Base-by-base conservation (phyloP, 2,329 filamentous ascomycete genomes). In the Gaeumannomyces sp. region DNA sequence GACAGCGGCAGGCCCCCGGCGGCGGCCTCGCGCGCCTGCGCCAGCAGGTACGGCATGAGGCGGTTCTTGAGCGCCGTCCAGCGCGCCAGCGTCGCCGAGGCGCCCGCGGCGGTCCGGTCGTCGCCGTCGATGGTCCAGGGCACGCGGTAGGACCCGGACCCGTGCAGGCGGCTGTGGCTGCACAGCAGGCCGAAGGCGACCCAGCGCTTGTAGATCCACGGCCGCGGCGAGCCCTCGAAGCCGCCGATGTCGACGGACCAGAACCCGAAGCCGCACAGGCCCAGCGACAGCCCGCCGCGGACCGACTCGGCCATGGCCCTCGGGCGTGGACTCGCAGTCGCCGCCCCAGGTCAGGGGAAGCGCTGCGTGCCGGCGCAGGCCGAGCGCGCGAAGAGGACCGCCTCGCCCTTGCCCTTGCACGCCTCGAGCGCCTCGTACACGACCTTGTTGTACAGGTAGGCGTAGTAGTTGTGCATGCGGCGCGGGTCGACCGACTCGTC, bases 391-490 rank as follows among this genome's bases (percentile, higher is more conserved):
- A 91, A 92, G 16, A 83, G 76, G 1, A 91, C 81, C 57, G 89
- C 84, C 67, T 87, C 82, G 70, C 73, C 80, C 70, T 69, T 76
- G 68, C 76, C 82, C 69, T 77, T 79, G n/a, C 81, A 77, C 65
- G 78, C 77, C 71, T 86, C 82, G 16, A 91, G 79, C 1, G 87
- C 82, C 70, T 89, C 84, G 72, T 89, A 91, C 10, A 91, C 88
- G 65, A 85, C 74, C 69, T 86, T 84, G 80, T 91, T 92, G 78
- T 90, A 92, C 3, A 87, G 75, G 71, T 89, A 88, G n/a, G 89
- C 82, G 73, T 91, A 92, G 77, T 85, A 91, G 75, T 92, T 92
- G 77, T 91, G 89, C 89, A 92, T 92, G 70, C 83, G 84, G 62
- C 78, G 78, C 1, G 88, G 83, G 69, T 91, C 87, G 58, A 80